Evolutionary conservation across 2,329 filamentous ascomycete genomes (phyloP).

Genomic region (Epichloe sp.): DNA sequence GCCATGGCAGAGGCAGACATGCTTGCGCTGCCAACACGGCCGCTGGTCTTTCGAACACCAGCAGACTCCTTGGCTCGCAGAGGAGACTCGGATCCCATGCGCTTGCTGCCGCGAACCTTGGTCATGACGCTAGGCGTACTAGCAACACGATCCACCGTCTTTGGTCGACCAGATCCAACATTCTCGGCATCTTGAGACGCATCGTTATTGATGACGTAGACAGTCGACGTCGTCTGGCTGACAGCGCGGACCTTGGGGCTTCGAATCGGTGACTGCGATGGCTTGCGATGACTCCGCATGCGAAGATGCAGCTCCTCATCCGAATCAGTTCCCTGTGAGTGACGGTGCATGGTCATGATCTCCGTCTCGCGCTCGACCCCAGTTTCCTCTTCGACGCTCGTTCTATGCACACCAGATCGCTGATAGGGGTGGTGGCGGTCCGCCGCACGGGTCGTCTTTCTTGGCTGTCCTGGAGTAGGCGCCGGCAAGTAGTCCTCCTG

Average conservation of each 20-base stretch:
- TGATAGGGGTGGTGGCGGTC: slow-evolving; percentile 66
- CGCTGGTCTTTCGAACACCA: slow-evolving; percentile 53
- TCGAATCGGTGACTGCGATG: slow-evolving; percentile 47
- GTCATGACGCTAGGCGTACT: slow-evolving; percentile 44
- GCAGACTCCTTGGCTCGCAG: slow-evolving; percentile 37
- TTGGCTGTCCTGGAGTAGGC: slow-evolving; percentile 87
- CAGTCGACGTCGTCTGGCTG: slow-evolving; percentile 64
- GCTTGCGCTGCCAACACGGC: slow-evolving; percentile 47
- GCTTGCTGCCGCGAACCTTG: slow-evolving; percentile 52
- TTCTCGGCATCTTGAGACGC: slow-evolving; percentile 61
- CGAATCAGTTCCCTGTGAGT: slow-evolving; percentile 52
- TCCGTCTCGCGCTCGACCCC: slow-evolving; percentile 46
- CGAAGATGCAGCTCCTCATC: slow-evolving; percentile 77
- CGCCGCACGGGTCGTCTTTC: slow-evolving; percentile 67
- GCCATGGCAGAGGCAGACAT: slow-evolving; percentile 27
- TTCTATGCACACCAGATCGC: slow-evolving; percentile 34
- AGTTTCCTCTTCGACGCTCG: slow-evolving; percentile 34
- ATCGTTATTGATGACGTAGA: slow-evolving; percentile 51
- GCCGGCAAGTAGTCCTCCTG: slow-evolving; percentile 88
- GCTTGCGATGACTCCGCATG: slow-evolving; percentile 54
- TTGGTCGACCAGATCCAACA: slow-evolving; percentile 45
- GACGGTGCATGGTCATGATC: slow-evolving; percentile 45
- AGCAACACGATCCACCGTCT: slow-evolving; percentile 41
- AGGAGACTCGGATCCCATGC: slow-evolving; percentile 33
- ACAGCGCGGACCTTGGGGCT: slow-evolving; percentile 54